Evolutionary conservation across 2,329 filamentous ascomycete genomes (phyloP).

Genomic region (Parastagonospora nodorum): DNA sequence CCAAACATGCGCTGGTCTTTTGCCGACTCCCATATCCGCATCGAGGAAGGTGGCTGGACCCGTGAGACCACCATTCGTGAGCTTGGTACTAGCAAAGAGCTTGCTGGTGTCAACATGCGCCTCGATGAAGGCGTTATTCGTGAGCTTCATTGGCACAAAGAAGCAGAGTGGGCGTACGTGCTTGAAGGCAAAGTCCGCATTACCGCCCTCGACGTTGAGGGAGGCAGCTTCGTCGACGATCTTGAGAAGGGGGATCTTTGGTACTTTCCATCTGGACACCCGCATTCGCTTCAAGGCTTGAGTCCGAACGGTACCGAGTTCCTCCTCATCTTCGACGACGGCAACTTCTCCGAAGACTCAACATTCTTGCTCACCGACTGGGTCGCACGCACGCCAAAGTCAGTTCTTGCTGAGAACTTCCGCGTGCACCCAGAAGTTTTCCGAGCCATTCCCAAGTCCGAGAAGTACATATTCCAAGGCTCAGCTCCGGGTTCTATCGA

Average conservation of each 20-base stretch:
- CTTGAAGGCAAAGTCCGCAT: slow-evolving; percentile 73
- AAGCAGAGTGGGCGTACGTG: slow-evolving; percentile 79
- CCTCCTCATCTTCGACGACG: slow-evolving; percentile 66
- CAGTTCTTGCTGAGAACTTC: slow-evolving; percentile 76
- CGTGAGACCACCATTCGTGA: slow-evolving; percentile 72
- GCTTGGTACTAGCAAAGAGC: slow-evolving; percentile 68
- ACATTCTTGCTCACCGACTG: slow-evolving; percentile 77
- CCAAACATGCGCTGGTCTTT: slow-evolving; percentile 72
- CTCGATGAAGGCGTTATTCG: slow-evolving; percentile 74
- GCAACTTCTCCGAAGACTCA: slow-evolving; percentile 65
- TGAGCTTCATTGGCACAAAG: slow-evolving; percentile 81
- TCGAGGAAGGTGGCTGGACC: slow-evolving; percentile 76
- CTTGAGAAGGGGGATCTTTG: slow-evolving; percentile 76
- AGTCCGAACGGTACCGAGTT: slow-evolving; percentile 69
- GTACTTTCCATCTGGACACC: slow-evolving; percentile 80
- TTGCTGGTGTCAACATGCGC: slow-evolving; percentile 80
- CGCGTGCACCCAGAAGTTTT: slow-evolving; percentile 73
- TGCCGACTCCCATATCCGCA: slow-evolving; percentile 53
- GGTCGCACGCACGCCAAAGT: slow-evolving; percentile 73
- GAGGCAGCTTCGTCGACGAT: slow-evolving; percentile 78
- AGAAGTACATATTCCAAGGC: slow-evolving; percentile 81
- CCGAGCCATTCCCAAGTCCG: slow-evolving; percentile 64
- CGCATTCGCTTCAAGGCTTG: slow-evolving; percentile 76
- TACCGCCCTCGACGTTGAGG: slow-evolving; percentile 75
- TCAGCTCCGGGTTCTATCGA: slow-evolving; percentile 67